Evolutionary conservation across 805 yeast genomes (phyloP), one percentile per base, ranked within the genome.

Genomic region (Wickerhamomyces strasburgensis): DNA sequence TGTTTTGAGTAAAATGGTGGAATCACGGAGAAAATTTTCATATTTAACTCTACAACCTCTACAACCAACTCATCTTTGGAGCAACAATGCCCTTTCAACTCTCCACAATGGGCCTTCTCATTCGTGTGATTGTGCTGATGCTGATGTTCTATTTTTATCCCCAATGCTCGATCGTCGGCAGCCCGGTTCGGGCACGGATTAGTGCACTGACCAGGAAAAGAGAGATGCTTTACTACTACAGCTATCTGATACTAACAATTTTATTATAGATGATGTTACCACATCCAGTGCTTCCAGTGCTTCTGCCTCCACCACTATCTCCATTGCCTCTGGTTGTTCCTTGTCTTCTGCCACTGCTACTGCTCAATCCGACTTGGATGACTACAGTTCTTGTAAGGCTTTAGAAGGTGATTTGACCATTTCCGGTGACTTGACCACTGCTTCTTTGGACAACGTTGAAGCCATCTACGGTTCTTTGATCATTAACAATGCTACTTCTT

Each of bases 351-450:
- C 68, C 47, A 84, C 95, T 36, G 95, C 87, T 52, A 78, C 93
- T 38, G 75, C 80, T 29, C 87, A 88, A 65, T 52, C 84, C 23
- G 89, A 87, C 51, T 77, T 90, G 58, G 95, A 87, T 54, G 56
- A 61, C 19, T 74, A 83, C 37, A 63, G 85, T 34, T 70, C 78
- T 32, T 93, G 98, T 77, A 62, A 74, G 27, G 83, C 87, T 45
- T 72, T 93, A 50, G 73, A 75, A 47, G 98, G 96, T 73, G 80
- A 80, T 61, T 67, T 93, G 53, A 62, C 68, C 65, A 72, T 90
- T 57, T 57, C 72, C 40, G 89, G 89, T 67, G 70, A 65, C 46
- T 62, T 81, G 44, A 80, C 78, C 48, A 51, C 74, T 42, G 80
- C 81, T 50, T 72, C 80, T 41, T 68, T 93, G 54, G 80, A 82